These are phyloP conservation scores for Fusarium floridanum DNA, from an alignment of 2,329 filamentous ascomycete species.

Conservation along the genomic window DNA sequence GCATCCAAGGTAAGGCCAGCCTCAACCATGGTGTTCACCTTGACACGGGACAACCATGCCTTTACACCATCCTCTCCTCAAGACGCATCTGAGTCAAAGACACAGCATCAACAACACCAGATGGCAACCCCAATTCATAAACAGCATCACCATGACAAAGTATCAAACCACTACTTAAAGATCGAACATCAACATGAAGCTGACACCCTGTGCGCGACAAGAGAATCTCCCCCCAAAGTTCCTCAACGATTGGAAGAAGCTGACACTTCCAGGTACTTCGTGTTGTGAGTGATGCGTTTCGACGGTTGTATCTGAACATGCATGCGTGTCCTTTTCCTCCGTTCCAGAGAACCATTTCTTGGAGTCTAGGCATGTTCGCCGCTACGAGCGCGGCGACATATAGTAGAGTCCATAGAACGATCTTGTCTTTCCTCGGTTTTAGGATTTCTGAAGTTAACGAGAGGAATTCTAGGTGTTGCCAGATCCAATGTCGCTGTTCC, in stretches of 20 bases:
- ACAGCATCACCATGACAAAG: constrained; percentile 2
- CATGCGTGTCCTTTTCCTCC: not conserved
- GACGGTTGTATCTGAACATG: not conserved
- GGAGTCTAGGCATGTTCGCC: not conserved
- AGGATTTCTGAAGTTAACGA: not conserved
- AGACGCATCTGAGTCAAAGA: not conserved
- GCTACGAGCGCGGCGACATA: not conserved
- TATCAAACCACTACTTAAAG: not conserved
- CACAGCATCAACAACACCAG: not conserved
- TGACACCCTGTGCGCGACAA: not conserved
- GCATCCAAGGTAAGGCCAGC: too few species aligned
- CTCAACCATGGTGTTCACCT: not conserved
- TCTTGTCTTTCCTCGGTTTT: not conserved
- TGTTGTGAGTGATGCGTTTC: not conserved
- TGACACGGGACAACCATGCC: not conserved
- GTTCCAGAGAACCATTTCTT: constrained; percentile 3
- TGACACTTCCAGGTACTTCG: not conserved
- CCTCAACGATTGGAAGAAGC: not conserved
- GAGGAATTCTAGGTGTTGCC: not conserved
- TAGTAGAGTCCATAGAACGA: not conserved
- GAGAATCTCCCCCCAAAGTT: not conserved
- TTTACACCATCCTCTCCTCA: not conserved
- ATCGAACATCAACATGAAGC: not conserved
- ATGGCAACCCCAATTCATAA: not conserved
- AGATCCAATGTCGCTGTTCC: not conserved